Evolutionary conservation across 306 rosid genomes (phyloP).

Genomic region (Begonia fuchsioides): DNA sequence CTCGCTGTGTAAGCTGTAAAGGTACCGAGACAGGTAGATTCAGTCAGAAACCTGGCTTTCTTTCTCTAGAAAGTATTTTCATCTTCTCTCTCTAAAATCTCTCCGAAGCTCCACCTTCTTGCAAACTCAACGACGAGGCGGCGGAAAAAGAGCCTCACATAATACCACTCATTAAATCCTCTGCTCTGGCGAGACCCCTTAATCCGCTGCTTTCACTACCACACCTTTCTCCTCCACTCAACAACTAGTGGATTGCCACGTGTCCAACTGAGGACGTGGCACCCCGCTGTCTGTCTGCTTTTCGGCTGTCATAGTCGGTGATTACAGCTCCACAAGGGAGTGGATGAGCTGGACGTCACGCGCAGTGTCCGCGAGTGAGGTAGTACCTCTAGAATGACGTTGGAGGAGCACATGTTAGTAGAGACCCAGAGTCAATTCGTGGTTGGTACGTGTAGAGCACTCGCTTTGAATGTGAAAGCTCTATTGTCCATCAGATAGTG

Average conservation of each 20-base stretch:
- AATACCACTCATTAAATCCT: conserved; percentile 12
- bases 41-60: conserved; percentile 13
- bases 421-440: conserved; percentile 3
- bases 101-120: conserved; percentile 28
- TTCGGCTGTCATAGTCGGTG: no score
- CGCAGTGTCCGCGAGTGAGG: background rate
- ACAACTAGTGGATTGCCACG: conserved; percentile 18
- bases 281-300: no score
- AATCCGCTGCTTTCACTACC: conserved; percentile 16
- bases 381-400: conserved; percentile 17
- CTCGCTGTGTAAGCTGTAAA: conserved; percentile 39
- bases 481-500: background rate
- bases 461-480: conserved; percentile 13
- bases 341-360: background rate
- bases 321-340: no score
- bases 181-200: conserved; percentile 6
- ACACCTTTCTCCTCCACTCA: background rate
- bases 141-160: conserved; percentile 10
- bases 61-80: conserved; percentile 25
- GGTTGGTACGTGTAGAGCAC: conserved; percentile 41
- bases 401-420: conserved; percentile 10
- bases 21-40: background rate
- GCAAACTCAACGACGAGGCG: conserved; percentile 37
- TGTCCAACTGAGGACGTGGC: background rate
- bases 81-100: conserved; percentile 34